A percentile compares a stretch with the other conserved stretches of the same genome.
phyloP scores from a whole-genome alignment of 768 basidiomycete genomes.

The Russula foetens region DNA sequence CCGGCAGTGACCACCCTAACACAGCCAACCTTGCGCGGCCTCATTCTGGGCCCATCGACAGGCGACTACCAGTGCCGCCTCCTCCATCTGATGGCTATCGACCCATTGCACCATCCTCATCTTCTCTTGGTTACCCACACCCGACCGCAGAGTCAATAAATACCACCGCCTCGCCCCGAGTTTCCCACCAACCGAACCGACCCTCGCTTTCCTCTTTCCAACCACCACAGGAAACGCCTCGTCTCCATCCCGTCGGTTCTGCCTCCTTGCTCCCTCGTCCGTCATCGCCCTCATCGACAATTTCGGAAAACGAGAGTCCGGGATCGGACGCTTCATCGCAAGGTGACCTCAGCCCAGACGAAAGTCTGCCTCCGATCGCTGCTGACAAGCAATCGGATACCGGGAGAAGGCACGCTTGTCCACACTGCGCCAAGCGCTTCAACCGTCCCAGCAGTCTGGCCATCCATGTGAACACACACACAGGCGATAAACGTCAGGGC shows the following conservation, averaged over 20 bases:
- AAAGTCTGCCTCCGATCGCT: not conserved
- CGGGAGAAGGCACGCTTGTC: constrained; percentile 29
- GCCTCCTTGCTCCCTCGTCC: not conserved
- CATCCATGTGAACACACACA: constrained; percentile 62
- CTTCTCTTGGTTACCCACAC: not conserved
- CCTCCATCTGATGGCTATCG: constrained; percentile 8
- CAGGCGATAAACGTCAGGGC: constrained; percentile 54
- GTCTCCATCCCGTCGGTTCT: constrained; percentile 8
- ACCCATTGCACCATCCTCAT: not conserved
- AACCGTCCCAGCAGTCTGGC: constrained; percentile 60
- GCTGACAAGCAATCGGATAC: constrained; percentile 17
- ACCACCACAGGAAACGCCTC: constrained; percentile 4
- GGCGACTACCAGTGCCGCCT: not conserved
- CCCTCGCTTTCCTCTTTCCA: constrained; percentile 5
- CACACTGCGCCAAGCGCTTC: constrained; percentile 53
- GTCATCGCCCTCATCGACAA: constrained; percentile 16
- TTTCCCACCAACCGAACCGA: not conserved
- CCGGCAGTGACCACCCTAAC: not conserved
- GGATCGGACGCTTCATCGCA: constrained; percentile 9
- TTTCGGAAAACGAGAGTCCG: constrained; percentile 17
- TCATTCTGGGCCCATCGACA: constrained; percentile 3
- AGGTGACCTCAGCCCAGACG: constrained; percentile 12
- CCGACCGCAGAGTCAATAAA: not conserved
- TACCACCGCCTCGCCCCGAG: not conserved
- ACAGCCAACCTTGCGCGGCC: not conserved